Conservation (phyloP, 345 rosid species). For the Dipteronia dyeriana region DNA sequence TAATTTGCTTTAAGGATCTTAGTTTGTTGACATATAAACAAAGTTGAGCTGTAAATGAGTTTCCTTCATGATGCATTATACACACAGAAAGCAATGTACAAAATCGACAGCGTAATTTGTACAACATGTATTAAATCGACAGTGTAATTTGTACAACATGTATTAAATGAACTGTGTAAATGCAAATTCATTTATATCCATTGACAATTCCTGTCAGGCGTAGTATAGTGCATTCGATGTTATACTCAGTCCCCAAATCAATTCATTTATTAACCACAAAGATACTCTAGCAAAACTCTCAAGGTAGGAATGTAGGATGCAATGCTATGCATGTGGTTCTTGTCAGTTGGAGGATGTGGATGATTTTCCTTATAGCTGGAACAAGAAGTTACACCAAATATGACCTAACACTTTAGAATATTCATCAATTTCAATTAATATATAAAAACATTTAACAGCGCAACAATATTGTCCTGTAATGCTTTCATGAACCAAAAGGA, state of each 20-base stretch:
- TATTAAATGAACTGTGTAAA: constrained; percentile 20
- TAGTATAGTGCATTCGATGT: constrained; percentile 12
- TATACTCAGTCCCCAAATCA: constrained; percentile 1
- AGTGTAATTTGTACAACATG: constrained; percentile 14
- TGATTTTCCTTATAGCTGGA: constrained; percentile 4
- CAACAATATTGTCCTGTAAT: background rate
- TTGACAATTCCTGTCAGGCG: constrained; percentile 5
- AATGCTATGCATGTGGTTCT: constrained; percentile 21
- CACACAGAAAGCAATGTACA: background rate
- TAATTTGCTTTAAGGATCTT: background rate
- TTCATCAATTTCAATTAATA: constrained; percentile 19
- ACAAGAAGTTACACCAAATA: constrained; percentile 18
- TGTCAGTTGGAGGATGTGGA: constrained; percentile 6
- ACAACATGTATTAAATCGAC: constrained; percentile 20
- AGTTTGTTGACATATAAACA: background rate
- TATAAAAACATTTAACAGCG: constrained; percentile 1
- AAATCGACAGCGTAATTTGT: background rate
- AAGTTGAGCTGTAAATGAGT: background rate
- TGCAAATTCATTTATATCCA: constrained; percentile 16
- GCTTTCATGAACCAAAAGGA: background rate
- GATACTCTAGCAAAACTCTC: constrained; percentile 9
- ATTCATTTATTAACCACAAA: constrained; percentile 16
- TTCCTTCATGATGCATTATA: constrained; percentile 1
- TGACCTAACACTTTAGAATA: constrained; percentile 1
- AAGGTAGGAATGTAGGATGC: background rate